A percentile compares a stretch with the other conserved stretches of the same genome.
Conservation (phyloP, 129 eudicot genomes). For the Dittrichia graveolens region DNA sequence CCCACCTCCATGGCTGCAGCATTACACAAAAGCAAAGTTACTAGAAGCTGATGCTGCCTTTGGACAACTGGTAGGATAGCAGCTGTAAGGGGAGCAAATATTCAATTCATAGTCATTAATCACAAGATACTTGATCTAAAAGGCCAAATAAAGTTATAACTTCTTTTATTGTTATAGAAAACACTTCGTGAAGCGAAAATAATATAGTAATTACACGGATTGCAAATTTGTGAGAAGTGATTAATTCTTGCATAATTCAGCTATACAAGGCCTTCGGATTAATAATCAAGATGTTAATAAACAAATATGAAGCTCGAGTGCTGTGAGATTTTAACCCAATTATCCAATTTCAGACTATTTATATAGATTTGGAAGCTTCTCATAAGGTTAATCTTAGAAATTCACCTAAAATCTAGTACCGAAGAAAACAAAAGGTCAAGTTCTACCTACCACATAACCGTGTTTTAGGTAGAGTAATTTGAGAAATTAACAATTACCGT, state of each 20-base stretch:
- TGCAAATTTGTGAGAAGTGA: background rate
- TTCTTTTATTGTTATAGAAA: background rate
- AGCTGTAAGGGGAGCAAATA: slow-evolving; percentile 48
- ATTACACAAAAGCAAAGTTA: slow-evolving; percentile 88
- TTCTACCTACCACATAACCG: slow-evolving; percentile 24
- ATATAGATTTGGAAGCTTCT: background rate
- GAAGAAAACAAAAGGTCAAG: background rate
- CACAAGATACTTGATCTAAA: background rate
- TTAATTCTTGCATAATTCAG: background rate
- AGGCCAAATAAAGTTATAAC: background rate
- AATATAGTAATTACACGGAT: background rate
- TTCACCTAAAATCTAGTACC: too few species aligned
- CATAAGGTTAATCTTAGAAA: too few species aligned
- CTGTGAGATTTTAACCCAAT: background rate
- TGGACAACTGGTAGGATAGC: slow-evolving; percentile 91
- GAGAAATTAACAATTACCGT: background rate
- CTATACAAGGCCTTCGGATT: slow-evolving; percentile 4
- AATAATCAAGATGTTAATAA: background rate
- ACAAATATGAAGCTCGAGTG: background rate
- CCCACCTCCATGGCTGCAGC: slow-evolving; percentile 98
- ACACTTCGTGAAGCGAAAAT: background rate
- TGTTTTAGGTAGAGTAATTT: slow-evolving; percentile 15
- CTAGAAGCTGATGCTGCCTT: slow-evolving; percentile 97
- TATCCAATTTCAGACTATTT: background rate
- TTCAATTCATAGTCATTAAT: background rate